A percentile compares a stretch with the other conserved stretches of the same genome.
Evolutionary conservation across 768 basidiomycete species (phyloP).

Genomic region (Boletus fagicola): DNA sequence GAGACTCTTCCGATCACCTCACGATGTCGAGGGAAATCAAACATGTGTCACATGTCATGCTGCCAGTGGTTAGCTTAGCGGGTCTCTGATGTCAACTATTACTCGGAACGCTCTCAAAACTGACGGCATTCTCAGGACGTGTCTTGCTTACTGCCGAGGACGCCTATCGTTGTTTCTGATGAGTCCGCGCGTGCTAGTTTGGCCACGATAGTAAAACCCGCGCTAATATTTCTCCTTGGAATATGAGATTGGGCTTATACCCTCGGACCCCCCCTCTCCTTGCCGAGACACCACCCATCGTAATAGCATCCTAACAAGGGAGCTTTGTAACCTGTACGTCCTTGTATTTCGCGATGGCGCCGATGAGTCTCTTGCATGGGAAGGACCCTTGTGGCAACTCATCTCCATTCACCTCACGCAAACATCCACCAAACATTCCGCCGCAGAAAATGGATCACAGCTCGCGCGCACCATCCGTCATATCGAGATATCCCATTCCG

Average conservation of each 20-base stretch:
- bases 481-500: background rate
- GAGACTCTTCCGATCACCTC: background rate
- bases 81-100: background rate
- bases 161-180: background rate
- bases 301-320: background rate
- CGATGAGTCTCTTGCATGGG: background rate
- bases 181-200: background rate
- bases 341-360: background rate
- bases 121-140: slow-evolving; percentile 14
- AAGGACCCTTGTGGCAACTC: slow-evolving; percentile 1
- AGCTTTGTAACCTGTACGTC: background rate
- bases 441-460: background rate
- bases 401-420: background rate
- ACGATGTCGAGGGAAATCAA: background rate
- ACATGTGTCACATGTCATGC: background rate
- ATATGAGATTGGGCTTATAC: background rate
- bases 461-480: background rate
- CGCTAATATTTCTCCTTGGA: background rate
- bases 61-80: background rate
- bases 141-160: slow-evolving; percentile 4
- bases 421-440: background rate
- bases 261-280: background rate
- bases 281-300: background rate
- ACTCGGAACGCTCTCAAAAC: background rate
- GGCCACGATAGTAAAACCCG: background rate